Evolutionary conservation across 768 basidiomycete species (phyloP), one percentile per base, ranked within the genome.

Genomic region (Chalciporus piperatus): DNA sequence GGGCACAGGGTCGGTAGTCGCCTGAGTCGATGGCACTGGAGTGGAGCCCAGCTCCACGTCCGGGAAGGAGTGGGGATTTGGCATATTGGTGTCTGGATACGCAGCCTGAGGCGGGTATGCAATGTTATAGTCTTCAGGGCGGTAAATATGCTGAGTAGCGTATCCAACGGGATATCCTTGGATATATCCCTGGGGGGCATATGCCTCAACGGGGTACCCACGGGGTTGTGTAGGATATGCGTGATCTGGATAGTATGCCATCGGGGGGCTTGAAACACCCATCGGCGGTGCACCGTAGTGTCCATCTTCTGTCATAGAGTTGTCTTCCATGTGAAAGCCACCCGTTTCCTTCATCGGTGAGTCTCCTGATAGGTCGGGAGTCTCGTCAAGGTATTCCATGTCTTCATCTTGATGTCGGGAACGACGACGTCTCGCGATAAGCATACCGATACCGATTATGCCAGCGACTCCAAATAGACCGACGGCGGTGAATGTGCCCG

Each of bases 401-500:
- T 68, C 66, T 14, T 71, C 66, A 5, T 66, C 64, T 12, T 59
- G 52, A 1, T 44, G n/a, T 6, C 45, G 54, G 9, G 67, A 57
- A 27, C 12, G 60, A 41, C 69, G 71, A n/a, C 67, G 67, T 55
- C 59, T 67, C 33, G 61, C 56, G 45, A 69, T 56, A 48, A 71
- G 38, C 46, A 71, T 51, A 5, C 59, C 52, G 42, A 58, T 52
- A 27, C 62, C 68, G 19, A 70, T 57, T 44, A 76, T 25, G 17
- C 66, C 56, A 17, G 65, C 70, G 39, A 74, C 12, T 17, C 54
- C 65, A 8, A 74, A 51, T 3, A 80, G 55, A 43, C 72, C 75
- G 47, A 73, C 68, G 50, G 71, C 65, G 37, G 72, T 67, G 52
- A 79, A 80, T 0, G 72, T 73, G 37, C 72, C 75, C 0, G 74